Percentiles rank a stretch among this genome's conserved stretches.
phyloP scores from a whole-genome alignment of 2,329 filamentous ascomycete genomes.

The Neoascochyta sp. region DNA sequence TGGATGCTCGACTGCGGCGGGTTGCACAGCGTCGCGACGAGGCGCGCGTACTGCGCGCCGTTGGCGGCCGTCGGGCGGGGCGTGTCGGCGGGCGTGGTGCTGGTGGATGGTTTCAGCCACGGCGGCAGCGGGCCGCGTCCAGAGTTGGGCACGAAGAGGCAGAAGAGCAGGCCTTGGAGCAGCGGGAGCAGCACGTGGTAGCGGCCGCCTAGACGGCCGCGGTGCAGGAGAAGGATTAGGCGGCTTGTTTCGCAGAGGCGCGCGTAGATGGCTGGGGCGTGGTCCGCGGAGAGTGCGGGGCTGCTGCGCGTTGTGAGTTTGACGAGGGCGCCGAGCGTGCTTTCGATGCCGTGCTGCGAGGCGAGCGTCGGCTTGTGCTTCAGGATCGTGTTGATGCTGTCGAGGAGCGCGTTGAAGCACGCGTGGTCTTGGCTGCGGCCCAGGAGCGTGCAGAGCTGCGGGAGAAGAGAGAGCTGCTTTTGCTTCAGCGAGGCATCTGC shows the following conservation, averaged over 20 bases:
- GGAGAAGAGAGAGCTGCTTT: conserved; percentile 28
- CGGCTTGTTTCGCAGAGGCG: conserved; percentile 54
- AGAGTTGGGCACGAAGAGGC: conserved; percentile 51
- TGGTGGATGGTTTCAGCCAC: conserved; percentile 36
- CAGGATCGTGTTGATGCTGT: conserved; percentile 48
- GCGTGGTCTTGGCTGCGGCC: conserved; percentile 52
- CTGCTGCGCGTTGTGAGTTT: conserved; percentile 33
- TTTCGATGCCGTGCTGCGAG: conserved; percentile 45
- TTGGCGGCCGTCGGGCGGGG: conserved; percentile 40
- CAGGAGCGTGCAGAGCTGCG: conserved; percentile 21
- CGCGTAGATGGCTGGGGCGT: conserved; percentile 47
- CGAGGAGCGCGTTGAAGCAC: conserved; percentile 48
- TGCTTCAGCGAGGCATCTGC: conserved; percentile 19
- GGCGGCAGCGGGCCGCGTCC: conserved; percentile 25
- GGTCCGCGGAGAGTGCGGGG: conserved; percentile 20
- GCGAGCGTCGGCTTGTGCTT: conserved; percentile 37
- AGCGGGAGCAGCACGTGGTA: conserved; percentile 57
- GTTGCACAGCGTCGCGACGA: conserved; percentile 59
- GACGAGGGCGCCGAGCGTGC: conserved; percentile 36
- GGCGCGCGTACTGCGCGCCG: conserved; percentile 50
- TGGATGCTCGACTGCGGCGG: conserved; percentile 57
- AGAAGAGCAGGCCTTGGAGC: conserved; percentile 53
- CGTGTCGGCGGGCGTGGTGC: conserved; percentile 7
- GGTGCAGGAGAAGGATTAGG: conserved; percentile 54
- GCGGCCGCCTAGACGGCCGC: conserved; percentile 56